Conservation (phyloP, 1,139 yeast genomes). For the Yamadazyma atmosphaerica region DNA sequence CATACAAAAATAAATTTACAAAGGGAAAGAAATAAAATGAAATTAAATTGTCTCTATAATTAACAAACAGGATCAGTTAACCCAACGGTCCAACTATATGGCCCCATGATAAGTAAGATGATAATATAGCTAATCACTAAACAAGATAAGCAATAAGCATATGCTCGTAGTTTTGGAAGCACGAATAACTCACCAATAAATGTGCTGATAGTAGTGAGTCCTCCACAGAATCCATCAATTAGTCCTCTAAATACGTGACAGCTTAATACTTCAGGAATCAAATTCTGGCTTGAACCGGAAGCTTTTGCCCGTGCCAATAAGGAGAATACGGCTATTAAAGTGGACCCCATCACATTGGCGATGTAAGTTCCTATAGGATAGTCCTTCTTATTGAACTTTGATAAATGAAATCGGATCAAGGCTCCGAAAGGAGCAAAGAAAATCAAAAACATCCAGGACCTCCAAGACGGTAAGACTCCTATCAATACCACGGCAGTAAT, state of each 20-base stretch:
- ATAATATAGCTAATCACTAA: conserved; percentile 38
- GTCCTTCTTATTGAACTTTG: conserved; percentile 40
- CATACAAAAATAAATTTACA: too few relatives aligned
- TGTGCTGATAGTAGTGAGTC: conserved; percentile 75
- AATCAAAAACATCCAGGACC: conserved; percentile 61
- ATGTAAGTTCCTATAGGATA: conserved; percentile 77
- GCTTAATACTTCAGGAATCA: conserved; percentile 34
- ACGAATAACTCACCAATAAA: conserved; percentile 65
- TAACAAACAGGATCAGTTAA: conserved; percentile 27
- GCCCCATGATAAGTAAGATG: conserved; percentile 51
- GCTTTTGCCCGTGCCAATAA: conserved; percentile 50
- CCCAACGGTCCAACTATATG: conserved; percentile 54
- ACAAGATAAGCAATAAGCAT: conserved; percentile 41
- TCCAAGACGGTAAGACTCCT: conserved; percentile 46
- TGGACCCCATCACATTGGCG: conserved; percentile 63
- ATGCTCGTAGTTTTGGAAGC: conserved; percentile 30
- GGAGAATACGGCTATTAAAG: conserved; percentile 55
- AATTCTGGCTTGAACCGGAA: conserved; percentile 15
- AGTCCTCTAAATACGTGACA: conserved; percentile 61
- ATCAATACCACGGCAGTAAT: conserved; percentile 46
- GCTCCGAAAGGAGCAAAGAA: conserved; percentile 72
- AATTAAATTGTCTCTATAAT: too few relatives aligned
- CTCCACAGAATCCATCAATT: conserved; percentile 74
- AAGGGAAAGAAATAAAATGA: too few relatives aligned
- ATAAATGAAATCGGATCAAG: conserved; percentile 52